These are phyloP conservation scores for Candida bentonensis DNA, from an alignment of 805 yeast species.

Conservation along the genomic window DNA sequence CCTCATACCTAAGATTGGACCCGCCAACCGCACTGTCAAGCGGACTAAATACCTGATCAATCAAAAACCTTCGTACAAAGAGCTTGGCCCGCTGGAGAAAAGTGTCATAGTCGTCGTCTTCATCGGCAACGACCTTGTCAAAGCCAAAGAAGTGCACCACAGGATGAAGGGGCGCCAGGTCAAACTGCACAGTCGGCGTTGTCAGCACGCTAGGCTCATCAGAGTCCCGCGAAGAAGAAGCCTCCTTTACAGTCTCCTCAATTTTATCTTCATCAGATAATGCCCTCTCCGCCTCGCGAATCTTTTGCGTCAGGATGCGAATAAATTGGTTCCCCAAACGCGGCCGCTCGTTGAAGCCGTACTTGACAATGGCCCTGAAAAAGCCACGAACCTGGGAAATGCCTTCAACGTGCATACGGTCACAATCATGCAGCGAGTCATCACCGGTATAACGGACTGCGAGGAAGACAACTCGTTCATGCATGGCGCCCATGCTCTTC, in stretches of 20 bases:
- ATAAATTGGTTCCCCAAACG: not conserved
- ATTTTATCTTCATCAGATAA: not conserved
- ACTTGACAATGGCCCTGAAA: not conserved
- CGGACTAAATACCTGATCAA: not conserved
- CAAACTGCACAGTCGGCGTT: not conserved
- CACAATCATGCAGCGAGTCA: not conserved
- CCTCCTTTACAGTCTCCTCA: not conserved
- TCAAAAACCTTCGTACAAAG: not conserved
- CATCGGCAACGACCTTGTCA: not conserved
- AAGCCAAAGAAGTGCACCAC: not conserved
- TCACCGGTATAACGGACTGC: not conserved
- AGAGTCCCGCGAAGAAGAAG: too few relatives aligned
- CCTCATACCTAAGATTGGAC: not conserved
- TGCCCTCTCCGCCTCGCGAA: not conserved
- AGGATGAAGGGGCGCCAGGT: not conserved
- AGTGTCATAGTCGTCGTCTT: not conserved
- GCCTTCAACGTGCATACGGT: not conserved
- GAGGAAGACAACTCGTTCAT: not conserved
- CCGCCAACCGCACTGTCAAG: conserved; percentile 1
- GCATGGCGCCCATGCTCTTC: conserved; percentile 1
- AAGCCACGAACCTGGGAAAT: not conserved
- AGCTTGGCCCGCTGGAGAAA: not conserved
- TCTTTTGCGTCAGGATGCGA: not conserved
- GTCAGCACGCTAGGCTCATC: not conserved
- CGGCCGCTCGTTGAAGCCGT: not conserved